Base-by-base conservation (phyloP, 2,329 filamentous ascomycete species). In the Diaporthe longicolla region DNA sequence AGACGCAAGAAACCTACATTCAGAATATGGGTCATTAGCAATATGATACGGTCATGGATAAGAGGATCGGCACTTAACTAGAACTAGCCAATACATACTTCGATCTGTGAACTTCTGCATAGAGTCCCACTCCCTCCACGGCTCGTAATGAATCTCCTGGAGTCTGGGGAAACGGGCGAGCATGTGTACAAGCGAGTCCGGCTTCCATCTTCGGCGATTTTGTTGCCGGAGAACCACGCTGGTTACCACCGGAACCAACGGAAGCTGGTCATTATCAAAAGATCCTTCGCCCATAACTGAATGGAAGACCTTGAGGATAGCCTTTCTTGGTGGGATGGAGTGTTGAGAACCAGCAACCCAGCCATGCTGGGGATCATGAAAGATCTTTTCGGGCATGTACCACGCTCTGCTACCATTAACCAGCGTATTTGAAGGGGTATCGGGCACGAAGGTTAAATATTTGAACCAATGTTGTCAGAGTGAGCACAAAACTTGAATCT, bases 101-200 rank as follows among this genome's bases (percentile, higher is more conserved):
- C n/a, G n/a, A n/a, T n/a, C n/a, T n/a, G n/a, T n/a, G n/a, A n/a
- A n/a, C n/a, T n/a, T n/a, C n/a, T n/a, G n/a, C n/a, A n/a, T n/a
- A n/a, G n/a, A n/a, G 40, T 76, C 69, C 79, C 79, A 81, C 76
- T 79, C 78, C 77, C 78, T 81, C 80, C 79, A 81, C 63, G 79
- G 80, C 73, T 82, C 80, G 76, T 82, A 82, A 70, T 81, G 76
- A 61, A 83, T 35, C 76, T 80, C 79, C 72, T 79, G 76, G 57
- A 82, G 78, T 71, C 76, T 78, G 66, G 80, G 81, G 65, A 82
- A 77, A 73, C 78, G 77, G 74, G 76, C 66, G 77, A 82, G 75
- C 77, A 82, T 79, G 40, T 79, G 77, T 76, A 77, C 78, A 61
- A 82, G 77, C 73, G 77, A 71, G 19, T 3, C 54, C 50, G 76